Evolutionary conservation across 768 basidiomycete genomes (phyloP).

Genomic region (Russula emetica): DNA sequence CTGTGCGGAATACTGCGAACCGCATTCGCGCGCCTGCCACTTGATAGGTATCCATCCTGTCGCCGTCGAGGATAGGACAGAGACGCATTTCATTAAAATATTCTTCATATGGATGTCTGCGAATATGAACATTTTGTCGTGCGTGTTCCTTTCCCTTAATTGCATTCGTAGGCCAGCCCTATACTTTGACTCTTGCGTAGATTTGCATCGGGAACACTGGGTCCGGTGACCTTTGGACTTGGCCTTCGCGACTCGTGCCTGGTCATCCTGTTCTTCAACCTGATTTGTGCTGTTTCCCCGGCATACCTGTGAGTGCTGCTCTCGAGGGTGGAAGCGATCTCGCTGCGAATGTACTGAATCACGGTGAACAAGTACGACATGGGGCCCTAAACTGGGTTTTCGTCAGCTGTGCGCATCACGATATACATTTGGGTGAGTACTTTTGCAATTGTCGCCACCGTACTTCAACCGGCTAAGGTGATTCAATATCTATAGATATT

Average conservation of each 20-base stretch:
- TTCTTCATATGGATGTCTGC: conserved; percentile 43
- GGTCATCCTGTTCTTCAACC: conserved; percentile 46
- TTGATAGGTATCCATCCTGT: conserved; percentile 38
- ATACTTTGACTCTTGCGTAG: conserved; percentile 27
- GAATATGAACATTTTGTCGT: conserved; percentile 43
- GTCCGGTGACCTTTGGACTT: conserved; percentile 43
- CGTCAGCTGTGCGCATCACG: conserved; percentile 77
- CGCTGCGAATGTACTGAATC: neutral
- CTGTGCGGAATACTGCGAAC: neutral
- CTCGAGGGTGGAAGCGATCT: neutral
- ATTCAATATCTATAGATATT: conserved; percentile 42
- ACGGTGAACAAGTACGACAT: conserved; percentile 44
- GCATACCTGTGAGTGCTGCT: conserved; percentile 40
- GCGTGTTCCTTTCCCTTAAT: neutral
- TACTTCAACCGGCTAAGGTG: neutral
- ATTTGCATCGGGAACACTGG: conserved; percentile 47
- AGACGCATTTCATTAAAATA: conserved; percentile 40
- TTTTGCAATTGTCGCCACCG: neutral
- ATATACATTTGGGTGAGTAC: conserved; percentile 51
- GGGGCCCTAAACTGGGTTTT: conserved; percentile 75
- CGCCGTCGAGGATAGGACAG: conserved; percentile 34
- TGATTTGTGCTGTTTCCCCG: conserved; percentile 41
- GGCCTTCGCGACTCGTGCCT: conserved; percentile 44
- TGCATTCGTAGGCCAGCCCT: neutral
- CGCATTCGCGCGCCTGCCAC: neutral